These are phyloP conservation scores for Linnemannia elongata DNA, from an alignment of 192 early-diverging fungal species.

Conservation along the genomic window DNA sequence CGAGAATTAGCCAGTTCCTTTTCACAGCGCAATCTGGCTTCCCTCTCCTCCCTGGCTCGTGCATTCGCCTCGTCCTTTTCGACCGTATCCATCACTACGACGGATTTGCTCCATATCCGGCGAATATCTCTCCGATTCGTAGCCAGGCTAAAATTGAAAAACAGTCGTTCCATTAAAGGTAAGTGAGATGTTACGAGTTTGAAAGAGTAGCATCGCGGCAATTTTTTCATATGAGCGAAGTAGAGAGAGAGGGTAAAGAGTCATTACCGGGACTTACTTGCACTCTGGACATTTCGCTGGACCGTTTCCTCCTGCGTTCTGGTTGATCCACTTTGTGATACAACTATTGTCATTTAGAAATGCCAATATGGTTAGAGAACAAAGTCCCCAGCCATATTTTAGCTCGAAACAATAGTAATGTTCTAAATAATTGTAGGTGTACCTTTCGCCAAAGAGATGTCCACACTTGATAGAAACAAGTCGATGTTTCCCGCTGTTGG, in stretches of 20 bases:
- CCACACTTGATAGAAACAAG: conserved; percentile 54
- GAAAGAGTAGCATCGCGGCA: no score
- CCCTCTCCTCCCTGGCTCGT: conserved; percentile 30
- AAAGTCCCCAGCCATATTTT: not conserved
- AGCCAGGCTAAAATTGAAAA: conserved; percentile 6
- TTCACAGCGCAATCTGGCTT: conserved; percentile 20
- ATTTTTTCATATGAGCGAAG: no score
- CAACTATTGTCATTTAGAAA: conserved; percentile 23
- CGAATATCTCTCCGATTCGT: conserved; percentile 46
- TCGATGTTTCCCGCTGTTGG: conserved; percentile 47
- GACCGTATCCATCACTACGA: conserved; percentile 44
- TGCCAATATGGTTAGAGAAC: not conserved
- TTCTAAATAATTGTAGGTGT: not conserved
- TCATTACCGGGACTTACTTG: conserved; percentile 39
- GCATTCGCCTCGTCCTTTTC: conserved; percentile 34
- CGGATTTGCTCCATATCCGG: conserved; percentile 50
- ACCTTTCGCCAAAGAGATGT: conserved; percentile 57
- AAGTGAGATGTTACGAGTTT: not conserved
- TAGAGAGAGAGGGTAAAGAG: not conserved
- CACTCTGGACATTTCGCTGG: conserved; percentile 55
- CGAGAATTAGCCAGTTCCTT: conserved; percentile 28
- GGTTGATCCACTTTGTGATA: conserved; percentile 51
- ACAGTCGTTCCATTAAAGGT: no score
- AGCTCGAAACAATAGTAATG: not conserved
- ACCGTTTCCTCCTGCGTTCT: conserved; percentile 10